These are phyloP conservation scores for Ophiostoma sp. DNA, from an alignment of 2,329 filamentous ascomycete genomes.

Conservation along the genomic window DNA sequence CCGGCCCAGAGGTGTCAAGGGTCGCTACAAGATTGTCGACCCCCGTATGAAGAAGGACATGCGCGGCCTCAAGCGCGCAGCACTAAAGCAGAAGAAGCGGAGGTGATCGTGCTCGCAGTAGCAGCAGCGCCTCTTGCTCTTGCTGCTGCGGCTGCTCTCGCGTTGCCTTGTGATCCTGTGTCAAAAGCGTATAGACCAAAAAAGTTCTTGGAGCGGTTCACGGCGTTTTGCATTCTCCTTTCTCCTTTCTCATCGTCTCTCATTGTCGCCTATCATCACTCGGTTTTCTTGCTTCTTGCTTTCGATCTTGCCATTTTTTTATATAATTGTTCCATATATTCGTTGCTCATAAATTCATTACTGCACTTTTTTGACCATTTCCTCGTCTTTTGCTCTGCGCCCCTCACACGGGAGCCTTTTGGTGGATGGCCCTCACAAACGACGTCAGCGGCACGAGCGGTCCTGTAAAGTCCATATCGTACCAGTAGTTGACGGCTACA, in stretches of 20 bases:
- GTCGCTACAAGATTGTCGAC: constrained; percentile 96
- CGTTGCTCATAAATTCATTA: background rate
- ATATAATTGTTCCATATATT: background rate
- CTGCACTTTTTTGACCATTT: background rate
- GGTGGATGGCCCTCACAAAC: constrained; percentile 45
- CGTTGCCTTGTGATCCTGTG: background rate
- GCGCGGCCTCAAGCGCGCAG: constrained; percentile 70
- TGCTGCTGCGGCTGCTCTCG: background rate
- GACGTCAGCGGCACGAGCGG: constrained; percentile 57
- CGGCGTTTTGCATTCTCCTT: constrained; percentile 15
- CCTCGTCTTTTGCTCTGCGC: no score
- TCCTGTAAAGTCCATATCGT: constrained; percentile 72
- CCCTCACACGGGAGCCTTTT: background rate
- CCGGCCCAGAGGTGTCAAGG: constrained; percentile 79
- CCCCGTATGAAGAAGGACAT: constrained; percentile 94
- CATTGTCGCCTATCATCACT: background rate
- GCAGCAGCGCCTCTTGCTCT: no score
- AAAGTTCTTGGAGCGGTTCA: constrained; percentile 12
- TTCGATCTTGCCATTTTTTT: background rate
- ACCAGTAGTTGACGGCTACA: constrained; percentile 80
- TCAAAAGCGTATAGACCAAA: constrained; percentile 12
- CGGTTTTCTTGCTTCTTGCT: constrained; percentile 3
- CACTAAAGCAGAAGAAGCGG: constrained; percentile 56
- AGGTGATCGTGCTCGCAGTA: background rate
- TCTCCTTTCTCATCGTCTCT: constrained; percentile 10